phyloP scores from a whole-genome alignment of 2,329 filamentous ascomycete genomes.

The Amauroascus niger region DNA sequence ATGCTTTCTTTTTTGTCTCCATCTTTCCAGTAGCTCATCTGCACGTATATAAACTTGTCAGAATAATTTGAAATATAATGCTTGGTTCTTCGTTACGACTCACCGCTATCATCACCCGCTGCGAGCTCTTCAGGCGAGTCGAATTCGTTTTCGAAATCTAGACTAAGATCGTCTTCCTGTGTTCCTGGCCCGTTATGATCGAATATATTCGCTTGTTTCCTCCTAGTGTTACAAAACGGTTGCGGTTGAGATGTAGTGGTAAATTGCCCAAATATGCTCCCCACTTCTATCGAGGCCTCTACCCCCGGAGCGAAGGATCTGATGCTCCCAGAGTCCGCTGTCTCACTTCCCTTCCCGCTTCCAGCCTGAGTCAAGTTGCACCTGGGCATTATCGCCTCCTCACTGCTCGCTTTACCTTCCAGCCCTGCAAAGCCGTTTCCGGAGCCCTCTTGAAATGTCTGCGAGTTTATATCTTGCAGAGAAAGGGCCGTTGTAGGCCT shows the following conservation, averaged over 20 bases:
- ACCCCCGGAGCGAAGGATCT: slow-evolving; percentile 44
- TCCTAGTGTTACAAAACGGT: neutral
- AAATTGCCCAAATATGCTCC: slow-evolving; percentile 69
- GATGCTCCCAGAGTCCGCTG: slow-evolving; percentile 43
- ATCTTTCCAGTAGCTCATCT: slow-evolving; percentile 51
- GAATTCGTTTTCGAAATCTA: slow-evolving; percentile 68
- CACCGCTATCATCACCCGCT: slow-evolving; percentile 50
- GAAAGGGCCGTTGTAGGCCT: slow-evolving; percentile 78
- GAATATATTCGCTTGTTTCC: slow-evolving; percentile 25
- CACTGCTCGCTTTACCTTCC: slow-evolving; percentile 25
- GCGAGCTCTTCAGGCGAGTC: slow-evolving; percentile 54
- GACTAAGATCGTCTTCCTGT: slow-evolving; percentile 45
- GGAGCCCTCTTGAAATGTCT: slow-evolving; percentile 61
- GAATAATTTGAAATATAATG: neutral
- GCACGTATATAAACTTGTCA: slow-evolving; percentile 7
- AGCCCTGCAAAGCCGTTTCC: slow-evolving; percentile 52
- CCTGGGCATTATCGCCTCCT: slow-evolving; percentile 25
- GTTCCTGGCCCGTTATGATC: slow-evolving; percentile 30
- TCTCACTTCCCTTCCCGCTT: slow-evolving; percentile 42
- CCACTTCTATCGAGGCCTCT: slow-evolving; percentile 60
- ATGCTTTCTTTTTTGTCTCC: slow-evolving; percentile 92
- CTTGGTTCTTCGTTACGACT: slow-evolving; percentile 6
- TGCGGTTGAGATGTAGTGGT: slow-evolving; percentile 24
- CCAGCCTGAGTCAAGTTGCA: slow-evolving; percentile 35
- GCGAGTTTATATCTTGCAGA: slow-evolving; percentile 66